These are phyloP conservation scores for Scenedesmus sp. DNA, from an alignment of 163 green algal species.

Conservation along the genomic window DNA sequence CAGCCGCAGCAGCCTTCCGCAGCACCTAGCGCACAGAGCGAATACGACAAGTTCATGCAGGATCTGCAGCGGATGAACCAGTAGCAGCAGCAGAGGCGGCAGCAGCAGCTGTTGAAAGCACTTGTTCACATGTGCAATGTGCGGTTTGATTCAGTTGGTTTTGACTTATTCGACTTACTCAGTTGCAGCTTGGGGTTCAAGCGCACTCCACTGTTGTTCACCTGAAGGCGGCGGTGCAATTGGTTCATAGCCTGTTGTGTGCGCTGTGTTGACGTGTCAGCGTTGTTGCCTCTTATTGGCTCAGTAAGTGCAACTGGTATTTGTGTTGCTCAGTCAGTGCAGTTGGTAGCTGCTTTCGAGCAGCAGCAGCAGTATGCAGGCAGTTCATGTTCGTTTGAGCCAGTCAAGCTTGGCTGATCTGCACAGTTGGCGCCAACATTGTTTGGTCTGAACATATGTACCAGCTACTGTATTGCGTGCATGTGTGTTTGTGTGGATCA, in stretches of 20 bases:
- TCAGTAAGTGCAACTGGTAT: not conserved
- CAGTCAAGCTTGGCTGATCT: too few relatives aligned
- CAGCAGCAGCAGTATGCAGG: not conserved
- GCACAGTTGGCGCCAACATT: too few relatives aligned
- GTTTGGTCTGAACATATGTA: too few relatives aligned
- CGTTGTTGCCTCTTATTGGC: not conserved
- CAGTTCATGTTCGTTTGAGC: too few relatives aligned
- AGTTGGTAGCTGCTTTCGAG: not conserved
- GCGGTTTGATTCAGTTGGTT: not conserved
- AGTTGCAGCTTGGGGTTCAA: too few relatives aligned
- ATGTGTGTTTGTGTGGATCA: not conserved
- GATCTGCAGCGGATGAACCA: conserved; percentile 49
- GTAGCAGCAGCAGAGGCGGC: not conserved
- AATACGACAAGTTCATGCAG: conserved; percentile 55
- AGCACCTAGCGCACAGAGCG: conserved; percentile 26
- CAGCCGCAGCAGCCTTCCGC: not conserved
- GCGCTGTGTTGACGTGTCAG: not conserved
- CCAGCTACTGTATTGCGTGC: not conserved
- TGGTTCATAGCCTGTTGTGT: not conserved
- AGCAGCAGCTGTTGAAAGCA: not conserved
- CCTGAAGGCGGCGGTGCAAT: too few relatives aligned
- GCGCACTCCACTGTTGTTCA: not conserved
- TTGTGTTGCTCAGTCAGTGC: not conserved
- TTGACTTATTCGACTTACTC: too few relatives aligned
- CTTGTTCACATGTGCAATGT: not conserved